Evolutionary conservation across 805 yeast species (phyloP).

Genomic region (Nakazawaea anatomiae): DNA sequence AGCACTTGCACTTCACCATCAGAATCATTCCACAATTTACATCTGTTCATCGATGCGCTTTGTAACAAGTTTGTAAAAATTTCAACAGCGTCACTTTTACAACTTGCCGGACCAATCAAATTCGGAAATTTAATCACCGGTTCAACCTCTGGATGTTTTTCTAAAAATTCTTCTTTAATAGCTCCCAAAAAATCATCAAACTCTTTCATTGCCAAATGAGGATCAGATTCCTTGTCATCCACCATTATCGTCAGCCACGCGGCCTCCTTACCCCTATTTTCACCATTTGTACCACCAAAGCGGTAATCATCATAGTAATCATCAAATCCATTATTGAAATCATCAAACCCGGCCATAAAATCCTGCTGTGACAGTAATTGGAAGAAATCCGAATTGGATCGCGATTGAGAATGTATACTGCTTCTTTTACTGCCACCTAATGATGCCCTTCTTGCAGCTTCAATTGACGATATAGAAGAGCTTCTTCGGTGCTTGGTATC

Average conservation of each 20-base stretch:
- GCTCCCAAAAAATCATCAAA: too few relatives aligned
- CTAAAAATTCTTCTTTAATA: not conserved
- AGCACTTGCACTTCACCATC: not conserved
- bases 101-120: not conserved
- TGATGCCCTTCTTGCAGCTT: constrained; percentile 19
- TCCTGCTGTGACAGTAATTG: not conserved
- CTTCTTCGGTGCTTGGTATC: constrained; percentile 12
- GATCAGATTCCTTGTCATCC: not conserved
- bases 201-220: not conserved
- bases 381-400: not conserved
- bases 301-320: not conserved
- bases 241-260: not conserved
- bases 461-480: constrained; percentile 21
- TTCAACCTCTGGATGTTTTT: not conserved
- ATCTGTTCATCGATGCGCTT: not conserved
- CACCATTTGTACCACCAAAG: too few relatives aligned
- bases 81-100: not conserved
- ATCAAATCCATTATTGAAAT: not conserved
- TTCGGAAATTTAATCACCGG: not conserved
- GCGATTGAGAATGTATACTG: not conserved
- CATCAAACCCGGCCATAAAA: not conserved
- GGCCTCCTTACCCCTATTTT: too few relatives aligned
- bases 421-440: not conserved
- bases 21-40: not conserved
- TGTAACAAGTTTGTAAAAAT: not conserved